Evolutionary conservation across 2,329 filamentous ascomycete species (phyloP).

Genomic region (Hypoxylon sp.): DNA sequence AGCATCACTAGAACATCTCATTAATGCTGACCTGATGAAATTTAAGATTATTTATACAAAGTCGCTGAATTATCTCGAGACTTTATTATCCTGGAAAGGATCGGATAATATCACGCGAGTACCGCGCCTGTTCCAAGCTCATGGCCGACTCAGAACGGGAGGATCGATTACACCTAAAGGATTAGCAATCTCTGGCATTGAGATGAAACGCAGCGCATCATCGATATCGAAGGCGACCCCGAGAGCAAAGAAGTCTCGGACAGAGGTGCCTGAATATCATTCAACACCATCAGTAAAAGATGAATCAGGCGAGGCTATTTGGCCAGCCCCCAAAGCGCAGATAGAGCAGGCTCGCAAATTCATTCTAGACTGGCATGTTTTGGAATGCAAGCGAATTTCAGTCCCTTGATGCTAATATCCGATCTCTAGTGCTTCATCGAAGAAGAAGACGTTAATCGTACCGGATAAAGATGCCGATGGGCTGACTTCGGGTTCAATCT

Average conservation of each 20-base stretch:
- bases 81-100: background rate
- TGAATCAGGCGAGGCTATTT: conserved; percentile 62
- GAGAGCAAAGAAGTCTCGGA: conserved; percentile 46
- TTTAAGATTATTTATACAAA: conserved; percentile 10
- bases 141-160: background rate
- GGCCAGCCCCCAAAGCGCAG: conserved; percentile 70
- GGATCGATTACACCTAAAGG: background rate
- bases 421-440: conserved; percentile 59
- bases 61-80: conserved; percentile 5
- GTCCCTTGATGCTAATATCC: conserved; percentile 18
- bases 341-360: conserved; percentile 67
- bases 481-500: conserved; percentile 71
- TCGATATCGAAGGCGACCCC: conserved; percentile 31
- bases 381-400: background rate
- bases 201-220: conserved; percentile 48
- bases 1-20: background rate
- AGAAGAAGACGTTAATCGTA: conserved; percentile 68
- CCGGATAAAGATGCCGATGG: conserved; percentile 79
- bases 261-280: conserved; percentile 58
- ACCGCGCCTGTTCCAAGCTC: background rate
- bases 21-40: conserved; percentile 19
- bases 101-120: conserved; percentile 9
- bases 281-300: conserved; percentile 56
- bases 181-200: conserved; percentile 6
- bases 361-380: conserved; percentile 66